Evolutionary conservation across 2,329 filamentous ascomycete species (phyloP), one percentile per base, ranked within the genome.

Genomic region (Ploettnerulaceae sp.): DNA sequence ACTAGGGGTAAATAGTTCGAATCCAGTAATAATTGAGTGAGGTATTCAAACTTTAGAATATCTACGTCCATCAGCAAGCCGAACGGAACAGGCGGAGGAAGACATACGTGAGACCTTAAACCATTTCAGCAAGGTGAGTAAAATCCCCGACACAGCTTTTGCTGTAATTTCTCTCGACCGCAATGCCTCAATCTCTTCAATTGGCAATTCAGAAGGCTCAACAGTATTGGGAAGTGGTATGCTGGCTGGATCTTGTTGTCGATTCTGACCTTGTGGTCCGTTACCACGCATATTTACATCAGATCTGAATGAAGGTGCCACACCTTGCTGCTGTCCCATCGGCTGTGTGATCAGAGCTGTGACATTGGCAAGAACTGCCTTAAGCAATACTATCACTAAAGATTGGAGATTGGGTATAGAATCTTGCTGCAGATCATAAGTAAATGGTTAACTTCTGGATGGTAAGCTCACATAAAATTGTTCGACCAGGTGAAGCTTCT

Each of bases 1-100:
- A 95, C 85, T 22, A 98, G 72, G 1, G 91, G 91, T 5, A 98
- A 75, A 64, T 96, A 98, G 65, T 95, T 97, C 3, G 89, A 93
- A 66, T 98, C 93, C 21, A 98, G 76, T 8, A 98, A 72, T 2
- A 98, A 76, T 62, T 98, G 93, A 0, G 89, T 91, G 61, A 98
- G 71, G 61, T 96, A 97, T 67, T 98, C 93, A 57, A 93, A 96
- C 64, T 96, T 95, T 55, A 98, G 72, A 21, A 97, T 79, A 64
- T 98, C 89, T 94, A 37, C 4, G 4, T 15, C 11, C 51, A 55
- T 56, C 46, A 65, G 57, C 31, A 43, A 28, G n/a, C 22, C 7
- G 24, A 15, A 7, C 18, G 5, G 31, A n/a, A 21, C 14, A 20
- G 4, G n/a, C 20, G 21, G 14, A 7, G 32, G 12, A 3, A 26